phyloP scores from a whole-genome alignment of 495 filamentous ascomycete species.

The Xylaria flabelliformis region DNA sequence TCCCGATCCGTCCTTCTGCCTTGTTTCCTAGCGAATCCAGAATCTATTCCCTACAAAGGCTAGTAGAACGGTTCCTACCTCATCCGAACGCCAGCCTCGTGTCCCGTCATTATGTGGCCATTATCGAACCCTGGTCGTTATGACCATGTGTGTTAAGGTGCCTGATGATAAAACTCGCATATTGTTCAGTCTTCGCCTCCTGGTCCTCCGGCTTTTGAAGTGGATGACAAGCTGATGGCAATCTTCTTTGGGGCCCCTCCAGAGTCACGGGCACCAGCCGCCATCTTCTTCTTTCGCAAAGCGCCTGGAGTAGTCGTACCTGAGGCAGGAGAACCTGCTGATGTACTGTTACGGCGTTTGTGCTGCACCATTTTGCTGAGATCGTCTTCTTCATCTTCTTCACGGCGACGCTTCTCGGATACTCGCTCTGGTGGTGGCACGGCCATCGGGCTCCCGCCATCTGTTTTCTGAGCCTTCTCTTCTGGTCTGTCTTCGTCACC shows the following conservation, averaged over 20 bases:
- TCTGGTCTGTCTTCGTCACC: conserved; percentile 57
- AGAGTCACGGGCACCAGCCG: conserved; percentile 34
- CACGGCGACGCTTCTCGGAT: conserved; percentile 89
- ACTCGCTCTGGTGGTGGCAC: conserved; percentile 72
- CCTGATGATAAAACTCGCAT: conserved; percentile 29
- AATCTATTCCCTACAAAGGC: conserved; percentile 27
- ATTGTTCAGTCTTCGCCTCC: conserved; percentile 33
- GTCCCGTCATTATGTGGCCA: conserved; percentile 36
- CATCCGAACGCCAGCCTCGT: conserved; percentile 39
- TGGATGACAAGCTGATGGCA: conserved; percentile 51
- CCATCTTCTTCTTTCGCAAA: conserved; percentile 38
- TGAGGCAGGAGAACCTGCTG: conserved; percentile 40
- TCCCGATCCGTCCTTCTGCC: conserved; percentile 22
- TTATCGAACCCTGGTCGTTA: conserved; percentile 13
- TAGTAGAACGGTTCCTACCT: conserved; percentile 31
- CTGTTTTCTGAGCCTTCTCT: conserved; percentile 31
- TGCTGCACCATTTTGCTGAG: conserved; percentile 72
- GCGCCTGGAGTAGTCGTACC: conserved; percentile 23
- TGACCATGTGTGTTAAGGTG: conserved; percentile 6
- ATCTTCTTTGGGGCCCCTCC: conserved; percentile 49
- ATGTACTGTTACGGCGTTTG: conserved; percentile 68
- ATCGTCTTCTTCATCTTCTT: conserved; percentile 87
- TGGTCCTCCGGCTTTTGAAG: conserved; percentile 39
- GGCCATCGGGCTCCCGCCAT: conserved; percentile 35
- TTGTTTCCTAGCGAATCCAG: conserved; percentile 28